Percentiles rank a stretch among this genome's conserved stretches.
Evolutionary conservation across 2,329 filamentous ascomycete genomes (phyloP).

Genomic region (Scedosporium apiospermum): DNA sequence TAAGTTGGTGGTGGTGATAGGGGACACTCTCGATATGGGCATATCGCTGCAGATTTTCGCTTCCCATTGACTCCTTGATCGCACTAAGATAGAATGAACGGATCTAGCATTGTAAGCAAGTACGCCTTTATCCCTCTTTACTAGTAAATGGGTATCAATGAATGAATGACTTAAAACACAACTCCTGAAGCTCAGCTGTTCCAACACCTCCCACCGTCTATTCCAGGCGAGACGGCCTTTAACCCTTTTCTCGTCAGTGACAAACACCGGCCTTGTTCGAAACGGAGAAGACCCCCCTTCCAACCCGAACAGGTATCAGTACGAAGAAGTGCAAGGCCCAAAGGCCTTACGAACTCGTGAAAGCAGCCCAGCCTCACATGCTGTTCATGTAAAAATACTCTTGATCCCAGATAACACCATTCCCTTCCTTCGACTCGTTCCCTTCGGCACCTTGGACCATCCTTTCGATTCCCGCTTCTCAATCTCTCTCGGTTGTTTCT

Average conservation of each 20-base stretch:
- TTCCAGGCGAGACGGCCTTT: neutral
- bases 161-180: neutral
- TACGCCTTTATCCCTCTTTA: neutral
- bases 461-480: neutral
- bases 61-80: neutral
- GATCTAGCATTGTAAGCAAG: too few species aligned
- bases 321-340: too few species aligned
- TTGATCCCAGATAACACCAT: slow-evolving; percentile 2
- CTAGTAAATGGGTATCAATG: neutral
- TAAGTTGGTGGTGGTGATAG: too few species aligned
- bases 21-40: neutral
- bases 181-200: neutral
- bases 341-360: too few species aligned
- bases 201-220: neutral
- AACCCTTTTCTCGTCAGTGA: neutral
- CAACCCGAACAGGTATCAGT: too few species aligned
- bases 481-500: neutral
- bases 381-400: neutral
- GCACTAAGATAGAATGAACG: neutral
- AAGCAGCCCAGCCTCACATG: too few species aligned
- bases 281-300: too few species aligned
- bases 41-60: neutral
- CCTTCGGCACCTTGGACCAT: neutral
- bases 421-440: neutral
- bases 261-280: neutral